phyloP scores from a whole-genome alignment of 2,329 filamentous ascomycete genomes.

The Aspergillus sp. region DNA sequence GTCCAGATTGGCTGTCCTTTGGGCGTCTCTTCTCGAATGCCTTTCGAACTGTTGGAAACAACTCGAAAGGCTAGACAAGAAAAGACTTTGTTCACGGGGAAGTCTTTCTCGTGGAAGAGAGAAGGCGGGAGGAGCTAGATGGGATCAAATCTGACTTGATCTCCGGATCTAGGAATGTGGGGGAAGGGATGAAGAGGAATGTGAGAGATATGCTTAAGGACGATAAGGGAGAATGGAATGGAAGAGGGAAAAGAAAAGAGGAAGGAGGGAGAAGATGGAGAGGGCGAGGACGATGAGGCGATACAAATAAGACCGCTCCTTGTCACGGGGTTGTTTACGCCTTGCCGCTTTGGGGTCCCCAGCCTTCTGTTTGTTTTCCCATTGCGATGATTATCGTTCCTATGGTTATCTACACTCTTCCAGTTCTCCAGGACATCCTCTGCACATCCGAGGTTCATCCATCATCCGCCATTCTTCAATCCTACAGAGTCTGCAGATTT shows the following conservation, averaged over 20 bases:
- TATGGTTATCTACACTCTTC: no score
- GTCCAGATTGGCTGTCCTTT: slow-evolving; percentile 95
- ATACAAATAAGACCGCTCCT: slow-evolving; percentile 6
- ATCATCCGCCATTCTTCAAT: background rate
- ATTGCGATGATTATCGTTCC: no score
- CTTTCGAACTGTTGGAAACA: slow-evolving; percentile 48
- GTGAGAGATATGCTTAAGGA: slow-evolving; percentile 13
- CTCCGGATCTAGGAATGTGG: slow-evolving; percentile 14
- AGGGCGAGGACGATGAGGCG: slow-evolving; percentile 6
- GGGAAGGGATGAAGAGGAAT: slow-evolving; percentile 8
- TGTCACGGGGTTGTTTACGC: slow-evolving; percentile 24
- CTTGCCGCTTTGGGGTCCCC: slow-evolving; percentile 15
- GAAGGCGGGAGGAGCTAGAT: slow-evolving; percentile 12
- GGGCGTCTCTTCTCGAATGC: slow-evolving; percentile 69
- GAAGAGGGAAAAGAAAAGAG: slow-evolving; percentile 18
- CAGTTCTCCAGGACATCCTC: no score
- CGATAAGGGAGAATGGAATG: slow-evolving; percentile 14
- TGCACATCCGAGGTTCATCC: background rate
- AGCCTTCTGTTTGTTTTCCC: slow-evolving; percentile 5
- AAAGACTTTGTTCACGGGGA: slow-evolving; percentile 42
- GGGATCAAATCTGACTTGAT: slow-evolving; percentile 22
- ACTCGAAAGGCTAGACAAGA: slow-evolving; percentile 50
- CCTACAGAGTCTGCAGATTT: background rate
- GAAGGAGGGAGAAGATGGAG: slow-evolving; percentile 4
- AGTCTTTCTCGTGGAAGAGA: slow-evolving; percentile 36